Base-by-base conservation (phyloP, 495 filamentous ascomycete species). In the Aspergillus heteromorphus region DNA sequence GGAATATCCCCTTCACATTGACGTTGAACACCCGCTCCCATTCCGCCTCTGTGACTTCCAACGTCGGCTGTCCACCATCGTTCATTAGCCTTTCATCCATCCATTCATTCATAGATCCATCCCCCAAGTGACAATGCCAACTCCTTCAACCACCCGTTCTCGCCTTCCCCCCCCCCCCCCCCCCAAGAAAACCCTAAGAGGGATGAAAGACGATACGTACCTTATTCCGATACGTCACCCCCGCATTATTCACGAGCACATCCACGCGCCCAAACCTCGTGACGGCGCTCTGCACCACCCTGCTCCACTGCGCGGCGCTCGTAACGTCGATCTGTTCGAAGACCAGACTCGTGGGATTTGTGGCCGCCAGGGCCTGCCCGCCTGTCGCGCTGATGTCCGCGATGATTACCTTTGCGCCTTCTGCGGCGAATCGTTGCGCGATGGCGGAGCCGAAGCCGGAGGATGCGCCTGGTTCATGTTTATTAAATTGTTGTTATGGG, bases 211-310 rank as follows among this genome's bases (percentile, higher is more conserved):
- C 27, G 38, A 43, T 4, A 36, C 55, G 18, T 16, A 69, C 76
- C 75, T 87, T 89, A 62, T 88, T 89, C 48, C 65, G 70, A 68
- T 90, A 89, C 6, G 78, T 78, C 29, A 83, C 83, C 1, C 87
- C 87, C 4, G 87, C 87, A 69, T 90, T 89, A 65, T 90, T 87
- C 29, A 87, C 77, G 42, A 84, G 57, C 4, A 84, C 73, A 57
- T 86, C 82, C 23, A 87, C 53, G 20, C 72, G 59, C 6, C 82
- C 81, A 43, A 73, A 83, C 25, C 69, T 68, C 10, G 62, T 65
- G 9, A 83, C 57, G 0, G 82, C 75, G 21, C 66, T 51, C 19
- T 79, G 65, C 8, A 83, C 63, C 8, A 79, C 61, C 0, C 47
- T 50, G 53, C 71, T 70, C 81, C 82, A 85, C 40, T 80, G 77